Conservation (phyloP, 2,329 filamentous ascomycete genomes). For the Aspergillus fijiensis region DNA sequence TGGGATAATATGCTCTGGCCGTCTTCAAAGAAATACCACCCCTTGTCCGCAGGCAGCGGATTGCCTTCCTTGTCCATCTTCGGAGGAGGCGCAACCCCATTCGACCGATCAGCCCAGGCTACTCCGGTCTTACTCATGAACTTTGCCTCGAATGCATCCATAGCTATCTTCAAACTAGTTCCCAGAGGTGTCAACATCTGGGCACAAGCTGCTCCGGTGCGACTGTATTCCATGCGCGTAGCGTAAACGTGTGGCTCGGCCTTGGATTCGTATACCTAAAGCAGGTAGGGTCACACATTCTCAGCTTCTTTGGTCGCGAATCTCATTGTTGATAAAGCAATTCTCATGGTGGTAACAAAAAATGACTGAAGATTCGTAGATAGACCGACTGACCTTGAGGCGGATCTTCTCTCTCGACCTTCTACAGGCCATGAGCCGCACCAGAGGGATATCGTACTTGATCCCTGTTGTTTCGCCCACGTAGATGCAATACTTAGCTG, state of each 20-base stretch:
- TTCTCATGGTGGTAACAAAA: too few species aligned
- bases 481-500: slow-evolving; percentile 66
- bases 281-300: not conserved
- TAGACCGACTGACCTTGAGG: slow-evolving; percentile 59
- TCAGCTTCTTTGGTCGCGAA: slow-evolving; percentile 7
- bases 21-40: slow-evolving; percentile 34
- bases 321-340: not conserved
- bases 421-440: slow-evolving; percentile 50
- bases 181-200: slow-evolving; percentile 36
- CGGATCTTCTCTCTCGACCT: slow-evolving; percentile 59
- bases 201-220: slow-evolving; percentile 29
- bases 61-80: slow-evolving; percentile 28
- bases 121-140: slow-evolving; percentile 60
- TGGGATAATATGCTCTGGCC: slow-evolving; percentile 22
- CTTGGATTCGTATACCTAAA: slow-evolving; percentile 67
- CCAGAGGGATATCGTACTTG: slow-evolving; percentile 62
- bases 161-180: slow-evolving; percentile 42
- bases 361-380: not conserved
- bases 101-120: slow-evolving; percentile 54
- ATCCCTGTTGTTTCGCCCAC: slow-evolving; percentile 60
- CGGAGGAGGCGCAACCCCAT: slow-evolving; percentile 17
- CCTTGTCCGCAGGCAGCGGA: slow-evolving; percentile 26
- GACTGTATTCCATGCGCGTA: slow-evolving; percentile 53
- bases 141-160: slow-evolving; percentile 55
- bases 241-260: slow-evolving; percentile 60